A percentile compares a stretch with the other conserved stretches of the same genome.
Evolutionary conservation across 805 yeast species (phyloP).

Genomic region (Wickerhamiella spandovensis): DNA sequence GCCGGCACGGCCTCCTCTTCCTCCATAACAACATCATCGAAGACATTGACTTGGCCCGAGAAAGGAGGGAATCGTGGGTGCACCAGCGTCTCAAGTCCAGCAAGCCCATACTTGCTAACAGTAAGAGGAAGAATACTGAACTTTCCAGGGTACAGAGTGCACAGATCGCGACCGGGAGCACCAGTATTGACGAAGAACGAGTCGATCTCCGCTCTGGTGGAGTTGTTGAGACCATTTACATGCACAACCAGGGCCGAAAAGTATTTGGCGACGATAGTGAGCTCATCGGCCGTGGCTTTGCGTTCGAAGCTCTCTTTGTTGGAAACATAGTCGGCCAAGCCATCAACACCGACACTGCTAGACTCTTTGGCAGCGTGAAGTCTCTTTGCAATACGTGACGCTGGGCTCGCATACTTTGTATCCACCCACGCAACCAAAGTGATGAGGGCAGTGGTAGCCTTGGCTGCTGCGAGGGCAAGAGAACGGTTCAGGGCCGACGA

Average conservation of each 20-base stretch:
- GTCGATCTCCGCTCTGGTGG: constrained; percentile 48
- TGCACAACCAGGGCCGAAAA: constrained; percentile 36
- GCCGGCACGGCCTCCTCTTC: not conserved
- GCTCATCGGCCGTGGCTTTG: constrained; percentile 19
- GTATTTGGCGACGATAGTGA: constrained; percentile 29
- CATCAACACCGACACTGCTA: constrained; percentile 26
- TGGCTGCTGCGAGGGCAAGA: constrained; percentile 3
- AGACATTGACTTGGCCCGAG: not conserved
- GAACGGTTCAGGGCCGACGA: constrained; percentile 8
- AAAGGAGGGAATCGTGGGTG: constrained; percentile 20
- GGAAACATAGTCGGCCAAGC: constrained; percentile 19
- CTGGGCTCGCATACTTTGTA: constrained; percentile 6
- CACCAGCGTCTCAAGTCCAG: constrained; percentile 15
- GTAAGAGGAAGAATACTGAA: constrained; percentile 64
- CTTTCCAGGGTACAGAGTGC: constrained; percentile 60
- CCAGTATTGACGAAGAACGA: constrained; percentile 25
- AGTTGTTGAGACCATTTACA: constrained; percentile 40
- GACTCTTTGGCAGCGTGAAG: constrained; percentile 35
- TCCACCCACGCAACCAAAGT: constrained; percentile 9
- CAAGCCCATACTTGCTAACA: constrained; percentile 17
- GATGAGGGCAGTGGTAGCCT: constrained; percentile 4
- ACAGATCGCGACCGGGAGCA: constrained; percentile 30
- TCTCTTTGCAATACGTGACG: constrained; percentile 16
- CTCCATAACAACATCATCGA: not conserved
- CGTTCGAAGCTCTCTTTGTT: constrained; percentile 8